Conservation (phyloP, 2,329 filamentous ascomycete genomes). For the Triangularia setosa region DNA sequence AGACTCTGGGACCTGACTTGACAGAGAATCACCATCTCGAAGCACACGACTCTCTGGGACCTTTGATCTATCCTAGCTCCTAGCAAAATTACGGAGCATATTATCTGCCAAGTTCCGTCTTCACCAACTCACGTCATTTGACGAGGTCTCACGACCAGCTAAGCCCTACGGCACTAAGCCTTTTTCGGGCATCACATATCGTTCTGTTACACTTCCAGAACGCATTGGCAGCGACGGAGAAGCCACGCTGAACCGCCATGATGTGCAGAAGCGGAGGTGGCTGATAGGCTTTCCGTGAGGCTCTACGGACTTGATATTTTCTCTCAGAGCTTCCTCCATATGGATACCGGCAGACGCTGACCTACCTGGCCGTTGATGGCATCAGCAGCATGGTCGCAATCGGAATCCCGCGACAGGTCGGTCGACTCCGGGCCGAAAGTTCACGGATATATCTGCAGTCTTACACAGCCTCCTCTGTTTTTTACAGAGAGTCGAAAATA, state of each 20-base stretch:
- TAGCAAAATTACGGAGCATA: neutral
- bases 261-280: neutral
- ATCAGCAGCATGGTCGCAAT: neutral
- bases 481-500: neutral
- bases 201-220: neutral
- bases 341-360: neutral
- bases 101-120: neutral
- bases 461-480: neutral
- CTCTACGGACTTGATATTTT: neutral
- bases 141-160: neutral
- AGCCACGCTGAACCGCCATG: constrained; percentile 3
- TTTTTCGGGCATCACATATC: neutral
- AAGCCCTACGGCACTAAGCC: constrained; percentile 16
- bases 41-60: neutral
- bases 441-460: neutral
- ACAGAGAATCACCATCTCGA: neutral
- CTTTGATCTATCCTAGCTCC: neutral
- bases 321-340: neutral
- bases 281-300: constrained; percentile 8
- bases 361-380: neutral
- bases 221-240: neutral
- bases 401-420: neutral
- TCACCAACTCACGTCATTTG: constrained; percentile 11
- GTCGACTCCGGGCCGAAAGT: neutral
- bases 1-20: too few species aligned